Base-by-base conservation (phyloP, 495 filamentous ascomycete species). In the Lasiosphaeria miniovina region DNA sequence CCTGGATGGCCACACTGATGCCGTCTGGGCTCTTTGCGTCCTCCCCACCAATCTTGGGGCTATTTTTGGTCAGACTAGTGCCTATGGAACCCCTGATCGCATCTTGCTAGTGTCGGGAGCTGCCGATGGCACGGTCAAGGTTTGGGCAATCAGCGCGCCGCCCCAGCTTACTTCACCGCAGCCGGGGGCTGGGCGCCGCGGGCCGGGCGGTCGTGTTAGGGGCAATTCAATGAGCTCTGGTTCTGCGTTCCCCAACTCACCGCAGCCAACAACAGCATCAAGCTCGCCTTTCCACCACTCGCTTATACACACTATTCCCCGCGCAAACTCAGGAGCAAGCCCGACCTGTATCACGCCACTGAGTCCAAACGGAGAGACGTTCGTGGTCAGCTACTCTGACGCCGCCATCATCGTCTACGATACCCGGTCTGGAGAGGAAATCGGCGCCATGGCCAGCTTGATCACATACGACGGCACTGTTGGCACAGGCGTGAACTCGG, bases 81-180 rank as follows among this genome's bases (percentile, higher is more conserved):
- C 83, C 38, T 88, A 87, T 61, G 93, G 92, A 10, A 86, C 86
- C 2, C 76, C 88, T 2, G 94, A 98, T 66, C 84, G 92, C 1
- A 88, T 97, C 38, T 73, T 98, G 15, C 80, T 98, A n/a, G 94
- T 88, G 2, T 95, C 91, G 14, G 94, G 95, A 33, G 87, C 88
- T 4, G 92, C 95, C 10, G 94, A 98, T 74, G 95, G 94, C 12
- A 88, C 84, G 9, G 86, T 98, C 31, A 89, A 96, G 69, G 84
- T 98, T 46, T 98, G 94, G 94, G 90, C 92, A 32, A 86, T 98
- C 54, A 96, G 89, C 68, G 85, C 90, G n/a, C 93, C 94, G 17
- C 92, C 93, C 9, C 89, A 93, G 63, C 75, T 90, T 31, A 85
- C 86, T 1, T 90, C 90, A 10, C 87, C 90, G n/a, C 88, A 90